phyloP scores from a whole-genome alignment of 306 rosid genomes.

The Lathyrus sativus region DNA sequence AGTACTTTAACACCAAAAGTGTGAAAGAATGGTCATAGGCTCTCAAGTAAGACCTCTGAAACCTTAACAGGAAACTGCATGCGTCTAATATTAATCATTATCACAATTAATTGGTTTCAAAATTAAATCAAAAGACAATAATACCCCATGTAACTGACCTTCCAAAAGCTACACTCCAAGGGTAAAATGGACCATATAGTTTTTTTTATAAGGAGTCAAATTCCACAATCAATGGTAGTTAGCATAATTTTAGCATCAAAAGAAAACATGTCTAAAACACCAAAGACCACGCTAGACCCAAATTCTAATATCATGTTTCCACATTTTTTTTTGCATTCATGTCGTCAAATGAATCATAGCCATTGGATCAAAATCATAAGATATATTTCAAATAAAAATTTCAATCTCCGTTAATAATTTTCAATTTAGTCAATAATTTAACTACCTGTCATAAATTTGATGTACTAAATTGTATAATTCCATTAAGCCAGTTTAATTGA shows the following conservation, averaged over 20 bases:
- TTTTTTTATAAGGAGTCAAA: constrained; percentile 1
- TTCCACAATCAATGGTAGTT: constrained; percentile 20
- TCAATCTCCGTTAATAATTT: no score
- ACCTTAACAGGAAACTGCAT: constrained; percentile 28
- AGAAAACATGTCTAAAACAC: constrained; percentile 1
- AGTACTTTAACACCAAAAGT: constrained; percentile 19
- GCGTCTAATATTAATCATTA: constrained; percentile 22
- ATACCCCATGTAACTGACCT: background rate
- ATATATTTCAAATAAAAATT: no score
- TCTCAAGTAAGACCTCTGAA: constrained; percentile 24
- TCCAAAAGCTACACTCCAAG: background rate
- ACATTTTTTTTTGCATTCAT: no score
- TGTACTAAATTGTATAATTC: no score
- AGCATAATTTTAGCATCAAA: constrained; percentile 1
- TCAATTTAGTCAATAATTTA: no score
- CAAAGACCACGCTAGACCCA: background rate
- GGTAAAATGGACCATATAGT: constrained; percentile 1
- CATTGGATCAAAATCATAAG: no score
- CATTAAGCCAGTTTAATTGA: no score
- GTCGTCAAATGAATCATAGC: no score
- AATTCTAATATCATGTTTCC: no score
- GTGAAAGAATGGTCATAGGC: constrained; percentile 12
- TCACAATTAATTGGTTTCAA: constrained; percentile 24
- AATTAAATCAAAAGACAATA: background rate
- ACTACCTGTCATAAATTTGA: no score